A percentile compares a stretch with the other conserved stretches of the same genome.
Conservation (phyloP, 257 asterid species). For the Apocynum venetum region DNA sequence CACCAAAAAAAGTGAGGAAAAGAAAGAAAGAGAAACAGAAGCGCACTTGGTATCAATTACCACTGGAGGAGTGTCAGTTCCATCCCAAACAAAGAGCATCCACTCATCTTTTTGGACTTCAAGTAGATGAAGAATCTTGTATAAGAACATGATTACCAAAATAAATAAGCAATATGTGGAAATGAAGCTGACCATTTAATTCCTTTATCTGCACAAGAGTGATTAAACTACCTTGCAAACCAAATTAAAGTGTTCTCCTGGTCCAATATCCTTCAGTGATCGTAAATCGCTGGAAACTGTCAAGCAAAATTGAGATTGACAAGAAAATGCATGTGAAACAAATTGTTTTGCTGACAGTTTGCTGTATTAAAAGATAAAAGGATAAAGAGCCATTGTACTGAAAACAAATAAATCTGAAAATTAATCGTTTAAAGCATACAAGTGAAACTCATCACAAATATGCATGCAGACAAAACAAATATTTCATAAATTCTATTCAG, state of each 20-base stretch:
- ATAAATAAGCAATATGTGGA: slow-evolving; percentile 3
- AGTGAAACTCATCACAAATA: neutral
- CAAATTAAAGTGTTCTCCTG: slow-evolving; percentile 46
- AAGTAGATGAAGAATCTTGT: slow-evolving; percentile 61
- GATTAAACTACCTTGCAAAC: slow-evolving; percentile 63
- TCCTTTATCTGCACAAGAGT: neutral
- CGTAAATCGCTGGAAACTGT: slow-evolving; percentile 40
- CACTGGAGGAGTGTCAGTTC: slow-evolving; percentile 69
- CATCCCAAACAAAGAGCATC: slow-evolving; percentile 89
- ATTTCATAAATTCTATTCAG: neutral
- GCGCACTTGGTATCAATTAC: slow-evolving; percentile 54
- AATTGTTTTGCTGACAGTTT: neutral
- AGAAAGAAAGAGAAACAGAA: slow-evolving; percentile 9
- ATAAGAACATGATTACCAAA: slow-evolving; percentile 14
- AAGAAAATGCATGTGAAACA: slow-evolving; percentile 2
- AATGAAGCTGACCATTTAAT: slow-evolving; percentile 1
- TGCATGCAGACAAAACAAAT: neutral
- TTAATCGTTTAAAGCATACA: neutral
- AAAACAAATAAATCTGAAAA: neutral
- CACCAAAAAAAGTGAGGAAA: neutral
- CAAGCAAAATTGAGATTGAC: slow-evolving; percentile 20
- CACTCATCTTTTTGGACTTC: slow-evolving; percentile 48
- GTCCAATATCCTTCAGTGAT: slow-evolving; percentile 51
- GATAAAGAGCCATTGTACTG: neutral
- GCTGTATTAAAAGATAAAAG: neutral